Evolutionary conservation across 2,329 filamentous ascomycete species (phyloP), one percentile per base, ranked within the genome.

Genomic region (Myriosclerotinia duriaeana): DNA sequence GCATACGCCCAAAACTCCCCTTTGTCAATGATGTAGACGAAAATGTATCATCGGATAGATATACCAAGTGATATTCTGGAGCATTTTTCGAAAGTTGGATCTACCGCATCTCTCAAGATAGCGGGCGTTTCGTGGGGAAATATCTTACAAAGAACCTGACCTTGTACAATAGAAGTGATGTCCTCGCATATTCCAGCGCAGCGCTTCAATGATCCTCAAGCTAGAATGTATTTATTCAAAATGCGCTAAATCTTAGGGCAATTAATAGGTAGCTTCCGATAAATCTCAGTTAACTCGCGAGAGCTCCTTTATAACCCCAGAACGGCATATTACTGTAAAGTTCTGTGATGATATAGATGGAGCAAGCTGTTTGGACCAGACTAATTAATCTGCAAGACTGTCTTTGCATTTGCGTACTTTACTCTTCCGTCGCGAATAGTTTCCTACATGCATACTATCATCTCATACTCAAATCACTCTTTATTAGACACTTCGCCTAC

Each of bases 1-100:
- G 90, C 92, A 5, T 96, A 96, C 78, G 92, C 91, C 59, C 89
- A 92, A 76, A 93, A 86, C 78, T 93, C 91, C 67, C 85, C 96
- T 76, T 89, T 91, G 83, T 90, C 87, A 36, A 72, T 73, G 72
- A 73, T 69, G 44, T 74, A 70, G 68, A 48, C 15, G 30, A 40
- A 40, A 38, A 40, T 17, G 3, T 42, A 48, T 46, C 14, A 59
- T 53, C 26, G 26, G 20, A 12, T 22, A 60, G 20, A 12, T 22
- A 60, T 44, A 53, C 22, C 59, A 50, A 36, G 20, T 15, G 15
- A 53, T 50, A 36, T 26, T 65, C 53, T 30, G 52, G 26, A 65
- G 44, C 36, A 30, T 52, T 60, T 20, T 9, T 38, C 22, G 36
- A 65, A 53, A 34, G n/a, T 65, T 65, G 46, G 54, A 65, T 65